Evolutionary conservation across 106 monocot genomes (phyloP), one percentile per base, ranked within the genome.

Genomic region (Hemerocallis citrina): DNA sequence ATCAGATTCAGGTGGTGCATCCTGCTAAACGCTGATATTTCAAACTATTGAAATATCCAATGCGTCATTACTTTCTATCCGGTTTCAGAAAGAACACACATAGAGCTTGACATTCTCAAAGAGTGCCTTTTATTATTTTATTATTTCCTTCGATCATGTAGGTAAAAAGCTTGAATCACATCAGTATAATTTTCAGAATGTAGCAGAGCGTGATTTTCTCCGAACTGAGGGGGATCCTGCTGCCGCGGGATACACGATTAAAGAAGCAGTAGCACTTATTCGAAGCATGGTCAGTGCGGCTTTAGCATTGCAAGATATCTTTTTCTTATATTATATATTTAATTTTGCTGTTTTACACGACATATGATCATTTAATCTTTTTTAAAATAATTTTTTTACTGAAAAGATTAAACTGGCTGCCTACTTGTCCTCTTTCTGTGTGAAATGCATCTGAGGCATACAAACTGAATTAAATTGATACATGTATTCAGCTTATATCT

Each of bases 201-300:
- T 82, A 30, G 75, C 81, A 57, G 91, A 87, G 59, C 86, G 96
- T 34, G 96, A 96, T 67, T 91, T 87, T 33, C 61, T 96, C 28
- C 73, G 96, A 79, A 87, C 87, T 34, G 96, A 96, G 59, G 96
- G 90, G 5, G 84, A 91, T 82, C 96, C 96, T 72, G 80, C 79
- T 68, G 72, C 87, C 77, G 64, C 84, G 38, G 96, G 96, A 48
- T 96, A 96, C 61, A 90, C 96, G 36, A 86, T 96, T 29, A 79
- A 77, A 52, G 96, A 96, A 76, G 87, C 87, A 67, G 72, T 96
- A 64, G 84, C 74, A 64, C 96, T 96, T 41, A 64, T 67, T 61
- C 72, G 96, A 55, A 96, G 96, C 63, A 64, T 91, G 81, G 96
- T 96, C 52, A 61, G 81, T 76, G 45, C 41, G 20, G 52, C 30